Evolutionary conservation across 345 rosid genomes (phyloP), one percentile per base, ranked within the genome.

Genomic region (Lepidium aucheri): DNA sequence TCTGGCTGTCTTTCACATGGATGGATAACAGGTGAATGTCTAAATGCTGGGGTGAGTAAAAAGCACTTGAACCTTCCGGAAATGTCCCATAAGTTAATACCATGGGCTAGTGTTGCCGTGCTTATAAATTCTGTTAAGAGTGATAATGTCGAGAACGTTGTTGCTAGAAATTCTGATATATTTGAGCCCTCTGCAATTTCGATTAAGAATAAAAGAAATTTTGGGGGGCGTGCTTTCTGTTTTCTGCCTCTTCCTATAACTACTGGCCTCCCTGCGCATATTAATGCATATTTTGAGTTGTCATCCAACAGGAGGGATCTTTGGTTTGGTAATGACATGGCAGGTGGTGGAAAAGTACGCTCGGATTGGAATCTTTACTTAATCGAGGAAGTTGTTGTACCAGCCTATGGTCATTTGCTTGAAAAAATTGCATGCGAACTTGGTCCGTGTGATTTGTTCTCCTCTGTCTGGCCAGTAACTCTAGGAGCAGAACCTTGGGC

Each of bases 311-410:
- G 98, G 73, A 89, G 98, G 77, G 98, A 92, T 75, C 90, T 92
- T 74, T 92, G 98, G 98, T 89, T 89, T 82, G 98, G 98, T 59
- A 87, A 83, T 77, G 98, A 92, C 81, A 92, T 92, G 98, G 88
- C 95, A 33, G 98, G 98, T 58, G 96, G 82, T 66, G 98, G 98
- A 14, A 92, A 89, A 74, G 82, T 83, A 67, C 87, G 96, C 40
- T 92, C 98, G 3, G 98, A 92, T 63, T 92, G 96, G 98, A 92
- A 92, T 77, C 78, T 85, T 76, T 87, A 83, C 72, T 85, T 92
- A 59, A 88, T 92, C 46, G 89, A 89, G 78, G 83, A 79, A 62
- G 78, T 92, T 68, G 86, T 75, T 76, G 91, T 95, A 49, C 93
- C 95, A 71, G 98, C 98, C 42, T 92, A 89, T 75, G 87, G 90